Conservation (phyloP, 2,329 filamentous ascomycete species). For the Clarireedia hainanense region DNA sequence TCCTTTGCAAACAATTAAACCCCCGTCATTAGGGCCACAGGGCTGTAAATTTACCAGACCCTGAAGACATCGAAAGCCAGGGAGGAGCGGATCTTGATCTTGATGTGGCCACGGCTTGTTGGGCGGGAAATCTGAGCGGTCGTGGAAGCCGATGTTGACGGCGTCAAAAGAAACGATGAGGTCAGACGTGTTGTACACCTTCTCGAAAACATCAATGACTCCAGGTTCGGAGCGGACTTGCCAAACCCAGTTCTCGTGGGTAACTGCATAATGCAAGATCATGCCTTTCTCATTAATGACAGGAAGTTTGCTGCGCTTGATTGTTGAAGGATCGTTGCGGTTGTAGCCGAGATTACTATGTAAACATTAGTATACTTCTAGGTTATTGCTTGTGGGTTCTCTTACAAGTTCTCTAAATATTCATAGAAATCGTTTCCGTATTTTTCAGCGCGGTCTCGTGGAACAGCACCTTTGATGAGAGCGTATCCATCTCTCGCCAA, state of each 20-base stretch:
- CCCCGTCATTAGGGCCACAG: constrained; percentile 29
- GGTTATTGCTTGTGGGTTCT: no score
- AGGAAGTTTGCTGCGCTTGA: no score
- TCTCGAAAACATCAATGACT: constrained; percentile 33
- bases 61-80: constrained; percentile 38
- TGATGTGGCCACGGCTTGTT: constrained; percentile 34
- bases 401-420: no score
- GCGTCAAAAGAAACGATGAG: constrained; percentile 39
- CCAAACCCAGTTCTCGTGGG: constrained; percentile 36
- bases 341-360: no score
- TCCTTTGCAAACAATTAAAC: constrained; percentile 29
- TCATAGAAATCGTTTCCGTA: no score
- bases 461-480: constrained; percentile 11
- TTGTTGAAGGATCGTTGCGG: no score
- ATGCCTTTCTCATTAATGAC: no score
- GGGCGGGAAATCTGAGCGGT: constrained; percentile 12
- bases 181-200: constrained; percentile 34
- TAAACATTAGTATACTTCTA: no score
- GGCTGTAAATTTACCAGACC: constrained; percentile 35
- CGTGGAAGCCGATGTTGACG: constrained; percentile 30
- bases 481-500: constrained; percentile 9
- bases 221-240: constrained; percentile 32
- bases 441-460: constrained; percentile 5
- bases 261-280: no score
- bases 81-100: constrained; percentile 32